Evolutionary conservation across 176 grass and related monocot genomes (phyloP), one percentile per base, ranked within the genome.

Genomic region (Oryza punctata): DNA sequence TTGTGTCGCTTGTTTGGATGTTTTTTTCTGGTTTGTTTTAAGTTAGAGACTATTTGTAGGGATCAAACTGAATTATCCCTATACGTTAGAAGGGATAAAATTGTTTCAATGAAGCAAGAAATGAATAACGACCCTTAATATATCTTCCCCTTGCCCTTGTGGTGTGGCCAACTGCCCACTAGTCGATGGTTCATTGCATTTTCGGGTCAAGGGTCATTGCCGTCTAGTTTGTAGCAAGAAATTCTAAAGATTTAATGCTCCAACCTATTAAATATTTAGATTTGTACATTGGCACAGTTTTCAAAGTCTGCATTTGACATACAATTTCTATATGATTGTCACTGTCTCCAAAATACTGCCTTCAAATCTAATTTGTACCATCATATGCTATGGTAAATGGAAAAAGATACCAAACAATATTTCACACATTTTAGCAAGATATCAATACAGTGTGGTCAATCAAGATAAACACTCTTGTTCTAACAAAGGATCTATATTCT

Each of bases 291-390:
- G 28, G 65, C 3, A 79, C 12, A 35, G 77, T 52, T 47, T 23
- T 46, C 28, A 35, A 80, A 3, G 47, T 59, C 38, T 30, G 3
- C 28, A 70, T 16, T 57, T 23, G n/a, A 49, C 1, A 0, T 52
- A 70, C 15, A 59, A 60, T 81, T 61, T 28, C 49, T 81, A 59
- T 14, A 81, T 7, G 57, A 38, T 57, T 57, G 43, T 49, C 11
- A 32, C 6, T 23, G 32, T 54, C 49, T 21, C 23, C 66, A 72
- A 26, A 40, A 24, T 12, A 70, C 35, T 21, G n/a, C 69, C 40
- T 72, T 44, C 35, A 44, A 15, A n/a, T 26, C 69, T 40, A 45
- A 45, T 26, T 45, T 24, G 12, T 45, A 72, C 12, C 5, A 72
- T 15, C 21, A 45, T 26, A 45, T 8, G 37, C 13, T 72, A 13